Conservation (phyloP, 225 moss, liverwort and hornwort genomes). For the Marchantia polymorpha region DNA sequence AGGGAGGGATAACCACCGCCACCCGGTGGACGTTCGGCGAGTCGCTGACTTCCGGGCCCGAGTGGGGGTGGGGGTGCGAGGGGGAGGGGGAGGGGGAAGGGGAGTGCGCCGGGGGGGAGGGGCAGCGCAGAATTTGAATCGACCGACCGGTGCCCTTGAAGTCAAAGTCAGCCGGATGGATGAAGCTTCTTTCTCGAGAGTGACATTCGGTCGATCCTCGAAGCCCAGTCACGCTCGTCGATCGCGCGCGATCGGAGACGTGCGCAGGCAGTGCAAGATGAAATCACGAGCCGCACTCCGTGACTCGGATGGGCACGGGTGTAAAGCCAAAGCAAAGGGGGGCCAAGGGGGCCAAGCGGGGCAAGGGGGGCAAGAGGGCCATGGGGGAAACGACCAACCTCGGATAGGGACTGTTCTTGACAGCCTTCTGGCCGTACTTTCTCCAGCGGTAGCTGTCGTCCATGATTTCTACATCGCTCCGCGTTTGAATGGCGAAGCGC, state of each 20-base stretch:
- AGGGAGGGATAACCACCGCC: too few species aligned
- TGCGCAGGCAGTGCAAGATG: not conserved
- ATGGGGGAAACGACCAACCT: constrained; percentile 27
- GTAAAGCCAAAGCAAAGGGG: not conserved
- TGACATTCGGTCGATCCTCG: not conserved
- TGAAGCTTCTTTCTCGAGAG: not conserved
- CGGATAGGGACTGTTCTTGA: constrained; percentile 47
- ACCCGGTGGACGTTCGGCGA: not conserved
- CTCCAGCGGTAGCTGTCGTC: constrained; percentile 52
- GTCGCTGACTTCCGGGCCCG: not conserved
- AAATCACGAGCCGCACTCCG: not conserved
- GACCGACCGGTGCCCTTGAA: not conserved
- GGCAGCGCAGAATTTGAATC: not conserved
- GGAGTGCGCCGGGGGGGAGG: not conserved
- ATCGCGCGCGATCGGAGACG: not conserved
- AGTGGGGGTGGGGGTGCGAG: not conserved
- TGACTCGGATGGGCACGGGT: not conserved
- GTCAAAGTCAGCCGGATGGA: constrained; percentile 6
- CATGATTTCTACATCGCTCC: constrained; percentile 49
- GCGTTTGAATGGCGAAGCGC: constrained; percentile 48
- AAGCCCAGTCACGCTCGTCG: not conserved
- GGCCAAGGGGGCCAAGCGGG: not conserved
- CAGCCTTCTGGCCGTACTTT: constrained; percentile 53
- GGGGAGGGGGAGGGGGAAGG: not conserved
- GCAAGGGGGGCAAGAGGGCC: not conserved